These are phyloP conservation scores for Tolypocladium tundrense DNA, from an alignment of 2,329 filamentous ascomycete genomes.

Conservation along the genomic window DNA sequence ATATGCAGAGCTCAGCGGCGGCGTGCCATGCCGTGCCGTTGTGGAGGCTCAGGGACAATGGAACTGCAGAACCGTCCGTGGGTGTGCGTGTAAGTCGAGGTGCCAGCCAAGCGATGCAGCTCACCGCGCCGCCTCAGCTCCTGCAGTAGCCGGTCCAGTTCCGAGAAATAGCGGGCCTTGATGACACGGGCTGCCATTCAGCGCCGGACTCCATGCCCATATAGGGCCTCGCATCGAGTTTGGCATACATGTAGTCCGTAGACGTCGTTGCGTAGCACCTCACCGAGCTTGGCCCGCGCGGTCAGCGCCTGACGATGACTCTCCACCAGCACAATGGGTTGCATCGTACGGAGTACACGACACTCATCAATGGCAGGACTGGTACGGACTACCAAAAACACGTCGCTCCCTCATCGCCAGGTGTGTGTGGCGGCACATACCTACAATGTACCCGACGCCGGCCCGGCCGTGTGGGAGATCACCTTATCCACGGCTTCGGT, in stretches of 20 bases:
- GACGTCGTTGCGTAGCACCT: neutral
- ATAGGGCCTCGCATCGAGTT: neutral
- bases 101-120: neutral
- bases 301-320: neutral
- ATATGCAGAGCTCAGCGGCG: neutral
- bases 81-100: neutral
- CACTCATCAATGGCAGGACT: neutral
- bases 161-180: neutral
- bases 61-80: neutral
- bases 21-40: neutral
- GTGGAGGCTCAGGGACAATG: neutral
- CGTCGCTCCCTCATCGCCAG: neutral
- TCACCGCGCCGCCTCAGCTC: constrained; percentile 4
- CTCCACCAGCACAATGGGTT: neutral
- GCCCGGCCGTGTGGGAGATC: neutral
- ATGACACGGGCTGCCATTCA: neutral
- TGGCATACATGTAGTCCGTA: neutral
- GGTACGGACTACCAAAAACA: no score
- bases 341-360: neutral
- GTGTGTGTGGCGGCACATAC: neutral
- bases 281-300: neutral
- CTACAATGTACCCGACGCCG: neutral
- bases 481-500: neutral
- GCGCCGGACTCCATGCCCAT: neutral
- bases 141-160: neutral